Evolutionary conservation across 2,329 filamentous ascomycete species (phyloP).

Genomic region (Penicillium sp.): DNA sequence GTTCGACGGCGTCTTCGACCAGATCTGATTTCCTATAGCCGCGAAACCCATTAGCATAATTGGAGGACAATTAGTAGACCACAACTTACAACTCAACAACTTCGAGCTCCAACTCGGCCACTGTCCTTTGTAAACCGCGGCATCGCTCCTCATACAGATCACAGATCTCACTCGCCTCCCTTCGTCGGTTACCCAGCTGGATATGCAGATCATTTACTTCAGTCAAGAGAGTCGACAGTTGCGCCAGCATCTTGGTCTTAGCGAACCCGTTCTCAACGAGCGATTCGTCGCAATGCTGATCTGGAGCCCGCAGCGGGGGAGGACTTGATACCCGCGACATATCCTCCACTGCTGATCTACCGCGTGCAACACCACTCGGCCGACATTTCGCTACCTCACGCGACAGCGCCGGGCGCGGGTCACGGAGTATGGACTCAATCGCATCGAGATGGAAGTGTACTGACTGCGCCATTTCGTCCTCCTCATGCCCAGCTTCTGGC

Average conservation of each 20-base stretch:
- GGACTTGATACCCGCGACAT: background rate
- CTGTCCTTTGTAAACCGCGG: constrained; percentile 55
- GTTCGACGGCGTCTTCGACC: constrained; percentile 32
- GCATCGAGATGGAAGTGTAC: constrained; percentile 38
- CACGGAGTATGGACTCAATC: constrained; percentile 32
- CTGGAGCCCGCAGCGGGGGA: background rate
- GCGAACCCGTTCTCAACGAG: background rate
- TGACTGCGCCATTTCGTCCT: constrained; percentile 8
- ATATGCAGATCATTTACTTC: constrained; percentile 25
- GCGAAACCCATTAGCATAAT: background rate
- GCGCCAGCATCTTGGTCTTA: constrained; percentile 11
- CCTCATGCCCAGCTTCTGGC: background rate
- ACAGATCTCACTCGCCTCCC: constrained; percentile 55
- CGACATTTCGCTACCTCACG: constrained; percentile 16
- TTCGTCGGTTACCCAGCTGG: constrained; percentile 27
- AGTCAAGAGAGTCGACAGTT: constrained; percentile 23
- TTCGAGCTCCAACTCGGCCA: constrained; percentile 57
- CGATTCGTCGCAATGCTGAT: background rate
- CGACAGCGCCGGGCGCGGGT: constrained; percentile 21
- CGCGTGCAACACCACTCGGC: background rate
- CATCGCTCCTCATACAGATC: constrained; percentile 56
- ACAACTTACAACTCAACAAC: constrained; percentile 53
- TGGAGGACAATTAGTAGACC: background rate
- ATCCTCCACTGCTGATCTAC: background rate
- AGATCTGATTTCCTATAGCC: constrained; percentile 28